Conservation (phyloP, 805 yeast species). For the Candida arabinofermentans region DNA sequence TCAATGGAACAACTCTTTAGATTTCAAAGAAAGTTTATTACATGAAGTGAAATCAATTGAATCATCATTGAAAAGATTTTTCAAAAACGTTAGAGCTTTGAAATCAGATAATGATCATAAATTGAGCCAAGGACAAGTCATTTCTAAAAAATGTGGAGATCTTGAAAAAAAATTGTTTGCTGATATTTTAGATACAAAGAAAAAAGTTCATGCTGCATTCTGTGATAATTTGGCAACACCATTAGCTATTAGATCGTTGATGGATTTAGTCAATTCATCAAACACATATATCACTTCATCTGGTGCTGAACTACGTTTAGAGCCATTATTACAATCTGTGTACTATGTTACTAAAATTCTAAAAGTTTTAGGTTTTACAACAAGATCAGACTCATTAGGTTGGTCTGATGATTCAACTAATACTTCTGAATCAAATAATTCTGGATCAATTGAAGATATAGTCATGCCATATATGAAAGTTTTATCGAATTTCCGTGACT, state of each 20-base stretch:
- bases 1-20: slow-evolving; percentile 90
- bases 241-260: slow-evolving; percentile 57
- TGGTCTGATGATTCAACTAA: slow-evolving; percentile 56
- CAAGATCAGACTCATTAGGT: slow-evolving; percentile 69
- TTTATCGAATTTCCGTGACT: slow-evolving; percentile 76
- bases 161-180: slow-evolving; percentile 49
- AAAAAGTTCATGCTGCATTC: slow-evolving; percentile 67
- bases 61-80: slow-evolving; percentile 72
- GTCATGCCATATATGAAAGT: slow-evolving; percentile 78
- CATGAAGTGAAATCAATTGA: slow-evolving; percentile 77
- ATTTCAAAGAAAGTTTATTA: slow-evolving; percentile 79
- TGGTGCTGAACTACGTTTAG: slow-evolving; percentile 54
- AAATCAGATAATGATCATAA: slow-evolving; percentile 58
- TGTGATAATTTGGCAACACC: slow-evolving; percentile 88
- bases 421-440: slow-evolving; percentile 15
- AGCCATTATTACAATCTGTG: slow-evolving; percentile 61
- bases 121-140: slow-evolving; percentile 42
- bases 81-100: slow-evolving; percentile 82
- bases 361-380: slow-evolving; percentile 69
- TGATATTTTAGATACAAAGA: slow-evolving; percentile 46
- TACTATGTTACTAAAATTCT: slow-evolving; percentile 70
- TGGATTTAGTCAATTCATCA: slow-evolving; percentile 64
- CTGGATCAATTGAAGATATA: slow-evolving; percentile 52
- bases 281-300: slow-evolving; percentile 67
- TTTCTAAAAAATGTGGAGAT: slow-evolving; percentile 58